Percentiles rank a stretch among this genome's conserved stretches.
Evolutionary conservation across 345 rosid genomes (phyloP).

Genomic region (Gossypium sturtianum): DNA sequence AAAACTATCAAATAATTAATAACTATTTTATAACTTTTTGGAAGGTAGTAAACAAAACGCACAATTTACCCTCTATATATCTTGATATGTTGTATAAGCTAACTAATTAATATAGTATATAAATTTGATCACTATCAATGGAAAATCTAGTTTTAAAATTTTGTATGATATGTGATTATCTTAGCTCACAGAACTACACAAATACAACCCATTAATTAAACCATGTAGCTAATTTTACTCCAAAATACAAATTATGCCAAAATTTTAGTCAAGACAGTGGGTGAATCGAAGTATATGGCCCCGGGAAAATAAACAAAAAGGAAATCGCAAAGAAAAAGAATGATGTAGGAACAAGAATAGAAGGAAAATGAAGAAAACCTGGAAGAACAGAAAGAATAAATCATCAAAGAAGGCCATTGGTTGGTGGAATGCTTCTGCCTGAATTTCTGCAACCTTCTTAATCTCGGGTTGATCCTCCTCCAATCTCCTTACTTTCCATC

Average conservation of each 20-base stretch:
- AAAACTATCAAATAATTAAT: too few relatives aligned
- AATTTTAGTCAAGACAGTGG: not conserved
- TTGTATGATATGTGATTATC: too few relatives aligned
- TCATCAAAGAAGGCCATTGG: conserved; percentile 62
- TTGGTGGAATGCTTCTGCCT: conserved; percentile 76
- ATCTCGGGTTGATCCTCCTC: conserved; percentile 42
- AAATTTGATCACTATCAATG: too few relatives aligned
- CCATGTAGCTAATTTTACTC: not conserved
- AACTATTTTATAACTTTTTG: too few relatives aligned
- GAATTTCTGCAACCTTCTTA: conserved; percentile 56
- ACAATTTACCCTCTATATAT: too few relatives aligned
- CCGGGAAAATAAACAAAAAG: not conserved
- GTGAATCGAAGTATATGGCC: too few relatives aligned
- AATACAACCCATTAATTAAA: too few relatives aligned
- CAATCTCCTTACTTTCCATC: conserved; percentile 72
- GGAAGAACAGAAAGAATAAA: conserved; percentile 61
- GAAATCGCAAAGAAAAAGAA: not conserved
- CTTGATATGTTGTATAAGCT: too few relatives aligned
- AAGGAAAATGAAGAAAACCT: conserved; percentile 36
- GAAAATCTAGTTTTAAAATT: too few relatives aligned
- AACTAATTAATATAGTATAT: too few relatives aligned
- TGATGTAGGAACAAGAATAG: not conserved
- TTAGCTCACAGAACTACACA: too few relatives aligned
- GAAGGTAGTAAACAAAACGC: fast-evolving
- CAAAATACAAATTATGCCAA: not conserved